Base-by-base conservation (phyloP, 2,329 filamentous ascomycete species). In the Cordyceps cateniannulata region DNA sequence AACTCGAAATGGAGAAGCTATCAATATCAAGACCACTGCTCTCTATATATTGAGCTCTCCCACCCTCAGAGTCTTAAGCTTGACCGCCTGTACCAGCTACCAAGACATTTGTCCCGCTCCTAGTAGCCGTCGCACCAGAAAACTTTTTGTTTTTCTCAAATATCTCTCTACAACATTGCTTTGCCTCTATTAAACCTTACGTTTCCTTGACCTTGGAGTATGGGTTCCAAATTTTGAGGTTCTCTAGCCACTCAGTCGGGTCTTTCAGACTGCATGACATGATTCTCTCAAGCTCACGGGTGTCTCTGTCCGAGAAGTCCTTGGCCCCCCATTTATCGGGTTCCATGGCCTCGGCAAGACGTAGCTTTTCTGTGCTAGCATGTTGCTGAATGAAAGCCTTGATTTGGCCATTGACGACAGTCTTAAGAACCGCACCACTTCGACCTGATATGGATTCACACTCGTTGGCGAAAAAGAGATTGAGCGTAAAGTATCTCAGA, bases 401-500 rank as follows among this genome's bases (percentile, higher is more conserved):
- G 14, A 47, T 25, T 25, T 47, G 44, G 1, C 44, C 10, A 66
- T 93, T 93, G 62, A 95, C 88, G 32, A 92, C 83, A 18, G 83
- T 90, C 74, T 93, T 93, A 5, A 96, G 76, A 1, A 85, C 79
- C 2, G 86, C 87, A 9, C 90, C 89, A 62, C 89, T 89, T 61
- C 89, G 83, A 1, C 90, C 90, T 24, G 89, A 93, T 22, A 95
- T 86, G 16, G 89, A 88, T 72, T 96, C 91, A 68, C 91, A 95
- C 71, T 96, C 91, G 63, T 91, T 91, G 50, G 20, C 44, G 18
- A 47, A 47, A 4, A 25, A 1, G 10, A 22, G 20, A 10, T 47
- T 47, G 3, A 47, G 22, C 1, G 44, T 25, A 5, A 25, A 47
- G 10, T 47, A 47, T 2, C 44, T 5, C 22, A 47, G 22, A 16